These are phyloP conservation scores for Cicer arietinum DNA, from an alignment of 306 rosid genomes.

Conservation along the genomic window DNA sequence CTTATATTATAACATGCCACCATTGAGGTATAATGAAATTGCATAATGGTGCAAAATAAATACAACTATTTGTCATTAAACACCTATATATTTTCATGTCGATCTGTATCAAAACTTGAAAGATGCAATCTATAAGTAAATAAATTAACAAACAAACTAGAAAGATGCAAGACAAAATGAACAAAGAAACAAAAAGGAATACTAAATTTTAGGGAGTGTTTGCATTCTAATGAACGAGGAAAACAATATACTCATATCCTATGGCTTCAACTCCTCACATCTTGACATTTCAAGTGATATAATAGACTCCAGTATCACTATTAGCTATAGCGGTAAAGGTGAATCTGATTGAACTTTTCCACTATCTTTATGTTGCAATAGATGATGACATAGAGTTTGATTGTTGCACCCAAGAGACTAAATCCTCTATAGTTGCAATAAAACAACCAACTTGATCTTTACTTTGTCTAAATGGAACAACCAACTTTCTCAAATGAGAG, in stretches of 20 bases:
- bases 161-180: background rate
- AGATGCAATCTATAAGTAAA: background rate
- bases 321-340: conserved; percentile 3
- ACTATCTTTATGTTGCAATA: background rate
- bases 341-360: conserved; percentile 18
- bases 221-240: conserved; percentile 37
- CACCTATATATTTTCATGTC: conserved; percentile 2
- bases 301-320: background rate
- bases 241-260: conserved; percentile 12
- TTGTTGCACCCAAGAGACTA: too few relatives aligned
- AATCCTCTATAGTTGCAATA: too few relatives aligned
- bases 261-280: conserved; percentile 26
- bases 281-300: conserved; percentile 19
- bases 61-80: background rate
- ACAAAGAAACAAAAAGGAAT: background rate
- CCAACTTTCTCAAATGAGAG: too few relatives aligned
- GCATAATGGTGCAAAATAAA: background rate
- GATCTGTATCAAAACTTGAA: conserved; percentile 8
- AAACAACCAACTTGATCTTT: too few relatives aligned
- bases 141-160: background rate
- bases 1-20: background rate
- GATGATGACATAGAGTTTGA: too few relatives aligned
- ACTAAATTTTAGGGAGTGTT: conserved; percentile 32
- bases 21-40: background rate
- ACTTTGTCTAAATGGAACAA: too few relatives aligned